These are phyloP conservation scores for Vitis hybrid DNA, from an alignment of 177 flowering plant species.

Conservation along the genomic window DNA sequence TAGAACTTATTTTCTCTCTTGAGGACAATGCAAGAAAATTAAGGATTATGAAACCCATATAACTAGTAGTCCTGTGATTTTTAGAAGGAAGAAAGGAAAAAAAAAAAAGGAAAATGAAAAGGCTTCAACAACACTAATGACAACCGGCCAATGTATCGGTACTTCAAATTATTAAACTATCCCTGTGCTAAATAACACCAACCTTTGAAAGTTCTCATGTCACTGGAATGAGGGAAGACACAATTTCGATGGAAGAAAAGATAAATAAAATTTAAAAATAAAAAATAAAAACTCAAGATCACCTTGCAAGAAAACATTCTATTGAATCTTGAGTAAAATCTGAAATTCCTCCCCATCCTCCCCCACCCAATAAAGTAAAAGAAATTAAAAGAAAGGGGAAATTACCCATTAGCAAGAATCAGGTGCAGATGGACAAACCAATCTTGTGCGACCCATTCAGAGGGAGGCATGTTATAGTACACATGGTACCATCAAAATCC, in stretches of 20 bases:
- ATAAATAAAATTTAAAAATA: constrained; percentile 20
- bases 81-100: not conserved
- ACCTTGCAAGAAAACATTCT: constrained; percentile 37
- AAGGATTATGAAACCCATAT: constrained; percentile 19
- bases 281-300: constrained; percentile 30
- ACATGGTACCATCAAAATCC: constrained; percentile 20
- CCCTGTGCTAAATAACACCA: constrained; percentile 34
- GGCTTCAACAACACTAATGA: constrained; percentile 22
- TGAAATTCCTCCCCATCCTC: constrained; percentile 24
- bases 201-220: constrained; percentile 31
- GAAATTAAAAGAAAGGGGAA: constrained; percentile 24
- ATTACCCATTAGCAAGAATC: constrained; percentile 49
- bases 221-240: constrained; percentile 31
- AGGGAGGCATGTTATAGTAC: constrained; percentile 15
- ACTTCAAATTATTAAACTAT: constrained; percentile 27
- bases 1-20: constrained; percentile 26
- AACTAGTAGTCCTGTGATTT: constrained; percentile 26
- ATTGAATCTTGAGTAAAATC: constrained; percentile 46
- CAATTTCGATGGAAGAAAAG: constrained; percentile 34
- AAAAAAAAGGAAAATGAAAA: not conserved
- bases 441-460: constrained; percentile 33
- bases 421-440: constrained; percentile 38
- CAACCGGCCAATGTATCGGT: constrained; percentile 31
- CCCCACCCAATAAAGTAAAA: constrained; percentile 16
- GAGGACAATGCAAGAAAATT: constrained; percentile 26